phyloP scores from a whole-genome alignment of 108 stramenopile species.

The Chaetoceros muelleri region DNA sequence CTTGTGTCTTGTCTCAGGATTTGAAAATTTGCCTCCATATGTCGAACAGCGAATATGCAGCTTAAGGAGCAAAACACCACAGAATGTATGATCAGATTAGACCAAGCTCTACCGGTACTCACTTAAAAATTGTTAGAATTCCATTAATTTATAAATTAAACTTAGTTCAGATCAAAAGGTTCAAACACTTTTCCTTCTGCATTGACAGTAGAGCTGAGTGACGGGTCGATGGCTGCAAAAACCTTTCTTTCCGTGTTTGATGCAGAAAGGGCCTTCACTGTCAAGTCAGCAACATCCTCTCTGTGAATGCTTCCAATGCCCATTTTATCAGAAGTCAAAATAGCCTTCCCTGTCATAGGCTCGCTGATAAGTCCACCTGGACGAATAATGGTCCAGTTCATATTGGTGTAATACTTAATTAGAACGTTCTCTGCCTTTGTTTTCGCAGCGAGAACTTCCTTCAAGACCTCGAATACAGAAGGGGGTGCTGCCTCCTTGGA shows the following conservation, averaged over 20 bases:
- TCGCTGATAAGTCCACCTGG: slow-evolving; percentile 83
- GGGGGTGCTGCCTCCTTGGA: slow-evolving; percentile 78
- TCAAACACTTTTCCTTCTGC: slow-evolving; percentile 33
- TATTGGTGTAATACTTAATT: slow-evolving; percentile 90
- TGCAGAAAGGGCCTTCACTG: slow-evolving; percentile 50
- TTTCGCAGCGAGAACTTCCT: slow-evolving; percentile 58
- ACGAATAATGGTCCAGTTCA: slow-evolving; percentile 93
- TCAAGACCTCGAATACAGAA: slow-evolving; percentile 66
- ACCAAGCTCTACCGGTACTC: too few relatives aligned
- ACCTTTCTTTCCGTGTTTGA: slow-evolving; percentile 58
- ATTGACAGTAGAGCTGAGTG: slow-evolving; percentile 36
- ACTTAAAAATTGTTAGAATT: too few relatives aligned
- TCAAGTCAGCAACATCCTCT: slow-evolving; percentile 83
- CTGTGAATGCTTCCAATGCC: slow-evolving; percentile 86
- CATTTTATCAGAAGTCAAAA: slow-evolving; percentile 77
- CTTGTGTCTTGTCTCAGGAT: background rate
- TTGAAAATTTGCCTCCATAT: background rate
- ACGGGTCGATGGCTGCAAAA: slow-evolving; percentile 64
- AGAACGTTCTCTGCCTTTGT: slow-evolving; percentile 70
- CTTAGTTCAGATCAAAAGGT: slow-evolving; percentile 32
- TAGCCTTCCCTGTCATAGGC: slow-evolving; percentile 64
- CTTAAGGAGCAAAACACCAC: too few relatives aligned
- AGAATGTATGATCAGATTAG: too few relatives aligned
- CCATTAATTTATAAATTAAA: too few relatives aligned
- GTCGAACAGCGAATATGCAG: too few relatives aligned